A percentile compares a stretch with the other conserved stretches of the same genome.
Evolutionary conservation across 106 monocot genomes (phyloP).

Genomic region (Allium cepa): DNA sequence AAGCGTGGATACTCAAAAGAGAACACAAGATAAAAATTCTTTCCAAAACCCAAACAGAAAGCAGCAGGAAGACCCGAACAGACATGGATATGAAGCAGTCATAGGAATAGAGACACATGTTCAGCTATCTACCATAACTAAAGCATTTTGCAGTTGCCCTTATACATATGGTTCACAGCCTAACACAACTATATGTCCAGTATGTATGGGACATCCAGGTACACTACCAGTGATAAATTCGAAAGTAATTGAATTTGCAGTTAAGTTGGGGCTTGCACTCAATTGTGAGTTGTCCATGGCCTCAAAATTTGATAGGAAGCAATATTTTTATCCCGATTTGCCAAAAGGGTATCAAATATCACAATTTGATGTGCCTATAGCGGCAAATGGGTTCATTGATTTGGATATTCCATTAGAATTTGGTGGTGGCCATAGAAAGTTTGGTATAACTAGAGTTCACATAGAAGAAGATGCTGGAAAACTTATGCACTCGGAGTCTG

Average conservation of each 20-base stretch:
- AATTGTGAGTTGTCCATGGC: conserved; percentile 58
- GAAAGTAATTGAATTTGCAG: conserved; percentile 72
- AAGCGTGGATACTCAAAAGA: conserved; percentile 3
- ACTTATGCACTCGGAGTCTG: conserved; percentile 60
- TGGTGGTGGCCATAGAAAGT: conserved; percentile 84
- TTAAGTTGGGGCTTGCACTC: conserved; percentile 76
- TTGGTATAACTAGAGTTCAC: conserved; percentile 92
- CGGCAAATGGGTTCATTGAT: conserved; percentile 58
- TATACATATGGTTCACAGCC: conserved; percentile 75
- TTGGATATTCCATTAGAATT: conserved; percentile 86
- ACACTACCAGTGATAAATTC: conserved; percentile 79
- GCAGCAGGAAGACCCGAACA: background rate
- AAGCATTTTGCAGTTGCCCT: conserved; percentile 86
- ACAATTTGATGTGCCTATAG: conserved; percentile 90
- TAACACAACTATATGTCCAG: conserved; percentile 81
- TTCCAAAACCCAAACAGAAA: conserved; percentile 8
- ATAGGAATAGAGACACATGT: conserved; percentile 98
- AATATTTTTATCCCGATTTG: conserved; percentile 97
- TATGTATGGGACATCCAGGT: conserved; percentile 88
- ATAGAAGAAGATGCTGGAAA: conserved; percentile 99
- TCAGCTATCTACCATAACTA: conserved; percentile 75
- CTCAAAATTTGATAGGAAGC: conserved; percentile 95
- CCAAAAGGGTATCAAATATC: conserved; percentile 98
- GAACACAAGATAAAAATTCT: conserved; percentile 1
- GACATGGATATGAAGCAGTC: conserved; percentile 41